Base-by-base conservation (phyloP, 192 early-diverging fungal genomes). In the Coemansia pectinata region DNA sequence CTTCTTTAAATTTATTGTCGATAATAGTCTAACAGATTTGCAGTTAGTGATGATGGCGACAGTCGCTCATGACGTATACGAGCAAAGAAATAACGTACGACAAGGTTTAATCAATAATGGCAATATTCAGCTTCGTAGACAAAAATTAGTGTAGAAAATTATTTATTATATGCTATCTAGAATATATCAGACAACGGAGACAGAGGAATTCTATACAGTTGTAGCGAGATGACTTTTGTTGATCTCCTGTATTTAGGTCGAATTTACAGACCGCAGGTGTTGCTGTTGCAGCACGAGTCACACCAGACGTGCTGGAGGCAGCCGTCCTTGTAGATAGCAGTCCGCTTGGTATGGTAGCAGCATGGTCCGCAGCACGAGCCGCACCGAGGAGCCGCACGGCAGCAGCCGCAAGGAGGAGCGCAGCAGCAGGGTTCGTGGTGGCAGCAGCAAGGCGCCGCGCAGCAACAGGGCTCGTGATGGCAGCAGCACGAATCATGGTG, bases 271-370 rank as follows among this genome's bases (percentile, higher is more conserved):
- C 78, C 68, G 73, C 73, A 75, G 23, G 67, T 60, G 71, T 81
- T 81, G 79, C 64, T 73, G 70, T 81, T 81, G 79, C 79, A 81
- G 73, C 79, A 81, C 27, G 73, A 76, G 55, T 81, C 79, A 25
- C 69, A 81, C 70, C 79, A 81, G n/a, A 78, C 67, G 39, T 78
- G 70, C 71, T 78, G 76, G 60, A 78, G 76, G 71, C 76, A 78
- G 60, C 76, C 76, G 19, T 78, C 66, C 64, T 78, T 78, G 67
- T 78, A 78, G 34, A 78, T 63, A 36, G 76, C 76, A 31, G 76
- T 78, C 38, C 73, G 62, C 69, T 71, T 81, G 23, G 69, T 69
- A 62, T 79, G 77, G 62, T 73, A 79, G 72, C 77, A 79, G 33
- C 50, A 60, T 5, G 71, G 71, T 15, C 77, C 71, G 39, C 62